A percentile compares a stretch with the other conserved stretches of the same genome.
phyloP scores from a whole-genome alignment of 2,329 filamentous ascomycete genomes.

The Allantophomopsis lycopodina region DNA sequence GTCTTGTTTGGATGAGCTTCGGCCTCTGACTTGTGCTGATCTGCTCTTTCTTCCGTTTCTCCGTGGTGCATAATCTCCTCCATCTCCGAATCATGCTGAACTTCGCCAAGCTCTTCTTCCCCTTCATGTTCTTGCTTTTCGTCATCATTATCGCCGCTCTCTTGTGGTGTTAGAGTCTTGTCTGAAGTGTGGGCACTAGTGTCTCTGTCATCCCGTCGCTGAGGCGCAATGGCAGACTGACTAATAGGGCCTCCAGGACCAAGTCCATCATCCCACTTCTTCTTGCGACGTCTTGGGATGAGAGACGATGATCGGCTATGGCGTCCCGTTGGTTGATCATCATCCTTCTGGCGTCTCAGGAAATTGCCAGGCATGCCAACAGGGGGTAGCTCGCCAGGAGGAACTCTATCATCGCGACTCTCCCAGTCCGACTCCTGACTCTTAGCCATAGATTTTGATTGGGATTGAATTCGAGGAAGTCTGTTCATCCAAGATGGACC shows the following conservation, averaged over 20 bases:
- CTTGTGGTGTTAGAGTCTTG: conserved; percentile 15
- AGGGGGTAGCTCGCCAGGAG: conserved; percentile 59
- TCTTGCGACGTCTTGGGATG: conserved; percentile 49
- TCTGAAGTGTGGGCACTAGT: conserved; percentile 14
- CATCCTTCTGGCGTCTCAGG: conserved; percentile 70
- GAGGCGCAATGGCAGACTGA: conserved; percentile 77
- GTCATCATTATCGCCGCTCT: conserved; percentile 10
- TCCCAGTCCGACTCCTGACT: conserved; percentile 47
- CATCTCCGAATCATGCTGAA: conserved; percentile 20
- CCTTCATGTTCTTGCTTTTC: conserved; percentile 15
- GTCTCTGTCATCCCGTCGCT: conserved; percentile 17
- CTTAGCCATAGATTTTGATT: conserved; percentile 69
- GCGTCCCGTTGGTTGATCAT: conserved; percentile 40
- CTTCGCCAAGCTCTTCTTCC: conserved; percentile 13
- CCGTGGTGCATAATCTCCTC: conserved; percentile 16
- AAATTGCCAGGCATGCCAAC: conserved; percentile 63
- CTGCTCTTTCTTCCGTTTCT: conserved; percentile 19
- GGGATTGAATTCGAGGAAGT: conserved; percentile 56
- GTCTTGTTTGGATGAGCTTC: conserved; percentile 23
- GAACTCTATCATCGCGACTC: conserved; percentile 32
- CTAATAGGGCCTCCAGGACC: conserved; percentile 78
- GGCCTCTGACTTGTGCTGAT: conserved; percentile 14
- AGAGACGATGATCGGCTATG: conserved; percentile 45
- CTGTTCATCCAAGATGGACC: conserved; percentile 92
- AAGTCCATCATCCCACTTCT: conserved; percentile 55